Evolutionary conservation across 371 early-diverging fungal species (phyloP), one percentile per base, ranked within the genome.

Genomic region (Mortierella sp.): DNA sequence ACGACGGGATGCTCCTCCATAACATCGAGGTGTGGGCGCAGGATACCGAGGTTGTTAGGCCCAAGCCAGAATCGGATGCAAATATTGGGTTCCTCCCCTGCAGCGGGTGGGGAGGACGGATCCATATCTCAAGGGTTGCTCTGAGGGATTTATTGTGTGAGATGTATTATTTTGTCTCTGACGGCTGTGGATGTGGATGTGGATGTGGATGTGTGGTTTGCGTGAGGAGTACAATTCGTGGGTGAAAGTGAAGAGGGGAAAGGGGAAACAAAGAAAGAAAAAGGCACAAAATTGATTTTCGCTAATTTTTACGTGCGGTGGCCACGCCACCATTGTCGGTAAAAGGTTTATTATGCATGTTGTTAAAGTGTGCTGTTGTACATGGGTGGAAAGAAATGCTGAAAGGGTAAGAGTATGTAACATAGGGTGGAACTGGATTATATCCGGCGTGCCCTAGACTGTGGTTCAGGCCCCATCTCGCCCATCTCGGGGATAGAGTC

Each of bases 401-500:
- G 59, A 59, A 57, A 26, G 10, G 59, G 19, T 59, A 46, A 46
- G 59, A 59, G 28, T 59, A 59, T 59, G 59, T 59, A 59, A 59
- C 59, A 59, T 59, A 59, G 34, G 59, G 59, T 26, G 34, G 43
- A 9, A n/a, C 34, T 16, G 31, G 28, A n/a, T 50, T 46, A 71
- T 71, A 71, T 28, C 46, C 43, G 71, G 44, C 46, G 28, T n/a
- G 46, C 28, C 71, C 71, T 44, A 28, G 46, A 44, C 44, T 71
- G 48, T 50, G 55, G 37, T 34, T 50, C 51, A 34, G 34, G 51
- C 37, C 37, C 40, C 72, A 78, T 78, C 44, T 82, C 82, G 9
- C 69, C 53, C 82, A 82, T 82, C 40, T 78, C 78, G 5, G 82
- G 75, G 31, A 79, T 74, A 13, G 79, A 79, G 70, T 79, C 79